These are phyloP conservation scores for Rhododendron kiyosumense DNA, from an alignment of 148 eudicot genomes.

Conservation along the genomic window DNA sequence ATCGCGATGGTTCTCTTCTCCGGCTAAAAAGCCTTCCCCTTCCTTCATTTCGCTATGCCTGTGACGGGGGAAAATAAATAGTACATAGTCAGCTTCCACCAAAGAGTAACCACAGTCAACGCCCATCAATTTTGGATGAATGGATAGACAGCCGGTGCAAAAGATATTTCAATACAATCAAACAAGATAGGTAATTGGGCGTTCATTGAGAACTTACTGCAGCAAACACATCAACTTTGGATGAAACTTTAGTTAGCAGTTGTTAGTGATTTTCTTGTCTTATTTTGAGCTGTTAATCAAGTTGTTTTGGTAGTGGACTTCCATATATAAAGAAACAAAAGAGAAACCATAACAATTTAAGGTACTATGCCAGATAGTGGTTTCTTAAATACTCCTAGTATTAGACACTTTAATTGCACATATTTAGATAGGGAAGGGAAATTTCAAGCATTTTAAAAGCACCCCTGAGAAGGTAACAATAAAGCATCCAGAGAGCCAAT, in stretches of 20 bases:
- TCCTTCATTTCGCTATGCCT: constrained; percentile 69
- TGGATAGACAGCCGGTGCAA: background rate
- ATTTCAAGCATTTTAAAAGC: background rate
- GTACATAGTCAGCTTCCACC: constrained; percentile 19
- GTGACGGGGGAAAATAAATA: constrained; percentile 20
- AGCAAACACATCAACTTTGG: background rate
- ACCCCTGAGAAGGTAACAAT: background rate
- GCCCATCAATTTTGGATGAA: background rate
- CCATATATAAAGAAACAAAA: background rate
- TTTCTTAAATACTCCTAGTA: background rate
- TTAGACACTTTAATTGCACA: background rate
- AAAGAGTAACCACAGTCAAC: background rate
- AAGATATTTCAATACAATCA: background rate
- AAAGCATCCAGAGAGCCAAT: background rate
- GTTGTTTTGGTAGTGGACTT: background rate
- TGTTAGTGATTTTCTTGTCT: background rate
- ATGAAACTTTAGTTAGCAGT: background rate
- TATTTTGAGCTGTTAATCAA: background rate
- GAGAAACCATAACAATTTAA: background rate
- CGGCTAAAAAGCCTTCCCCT: constrained; percentile 34
- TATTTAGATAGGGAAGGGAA: background rate
- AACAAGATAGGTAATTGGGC: background rate
- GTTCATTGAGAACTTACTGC: background rate
- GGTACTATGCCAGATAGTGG: background rate
- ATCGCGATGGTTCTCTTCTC: constrained; percentile 36